Conservation (phyloP, 768 basidiomycete species). For the Suillus spraguei region DNA sequence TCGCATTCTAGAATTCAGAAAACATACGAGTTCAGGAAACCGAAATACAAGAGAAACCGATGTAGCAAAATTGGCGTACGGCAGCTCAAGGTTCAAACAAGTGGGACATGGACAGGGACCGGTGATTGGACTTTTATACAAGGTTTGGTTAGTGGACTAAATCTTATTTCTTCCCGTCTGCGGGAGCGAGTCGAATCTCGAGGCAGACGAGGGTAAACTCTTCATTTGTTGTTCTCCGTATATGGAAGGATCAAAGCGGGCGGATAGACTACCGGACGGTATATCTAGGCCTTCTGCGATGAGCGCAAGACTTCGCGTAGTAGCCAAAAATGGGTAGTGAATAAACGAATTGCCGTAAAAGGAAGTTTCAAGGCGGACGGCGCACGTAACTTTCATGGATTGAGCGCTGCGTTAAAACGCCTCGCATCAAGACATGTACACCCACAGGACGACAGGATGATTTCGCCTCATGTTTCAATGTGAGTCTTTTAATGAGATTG, state of each 20-base stretch:
- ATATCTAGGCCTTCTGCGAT: conserved; percentile 36
- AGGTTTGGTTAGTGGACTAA: conserved; percentile 31
- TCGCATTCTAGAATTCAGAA: conserved; percentile 33
- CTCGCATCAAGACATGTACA: conserved; percentile 27
- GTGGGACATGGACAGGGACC: conserved; percentile 33
- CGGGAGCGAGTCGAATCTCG: conserved; percentile 24
- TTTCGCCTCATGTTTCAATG: conserved; percentile 19
- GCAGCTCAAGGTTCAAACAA: conserved; percentile 38
- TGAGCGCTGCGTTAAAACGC: conserved; percentile 22
- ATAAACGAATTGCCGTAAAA: conserved; percentile 39
- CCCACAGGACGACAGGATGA: conserved; percentile 23
- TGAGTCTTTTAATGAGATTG: conserved; percentile 8
- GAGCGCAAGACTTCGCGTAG: conserved; percentile 28
- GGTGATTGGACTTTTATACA: conserved; percentile 36
- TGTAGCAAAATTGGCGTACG: conserved; percentile 38
- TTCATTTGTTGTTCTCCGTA: conserved; percentile 36
- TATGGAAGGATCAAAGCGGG: conserved; percentile 35
- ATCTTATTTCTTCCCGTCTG: conserved; percentile 34
- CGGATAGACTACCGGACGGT: conserved; percentile 32
- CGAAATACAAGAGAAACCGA: conserved; percentile 25
- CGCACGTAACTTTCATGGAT: conserved; percentile 33
- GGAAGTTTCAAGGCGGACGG: conserved; percentile 39
- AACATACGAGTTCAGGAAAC: conserved; percentile 31
- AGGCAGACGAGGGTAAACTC: conserved; percentile 15
- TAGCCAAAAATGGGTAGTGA: conserved; percentile 35